These are phyloP conservation scores for Diaporthe batatas DNA, from an alignment of 2,329 filamentous ascomycete species.

Conservation along the genomic window DNA sequence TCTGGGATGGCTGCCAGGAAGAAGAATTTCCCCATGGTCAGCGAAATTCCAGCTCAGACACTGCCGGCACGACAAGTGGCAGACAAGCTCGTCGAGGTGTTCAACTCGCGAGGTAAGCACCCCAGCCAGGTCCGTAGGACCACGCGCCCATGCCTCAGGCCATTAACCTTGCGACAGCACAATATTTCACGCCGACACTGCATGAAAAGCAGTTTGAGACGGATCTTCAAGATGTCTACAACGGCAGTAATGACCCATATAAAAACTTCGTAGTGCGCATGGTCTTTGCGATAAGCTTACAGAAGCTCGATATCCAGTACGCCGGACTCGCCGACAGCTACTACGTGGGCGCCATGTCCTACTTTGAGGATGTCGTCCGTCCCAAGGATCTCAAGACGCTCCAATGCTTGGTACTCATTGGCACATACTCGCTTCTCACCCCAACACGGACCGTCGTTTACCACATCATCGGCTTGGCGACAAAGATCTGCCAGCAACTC, in stretches of 20 bases:
- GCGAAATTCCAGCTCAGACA: constrained; percentile 81
- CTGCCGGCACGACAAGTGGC: constrained; percentile 81
- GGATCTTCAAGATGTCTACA: constrained; percentile 85
- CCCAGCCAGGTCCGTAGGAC: background rate
- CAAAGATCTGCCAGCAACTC: constrained; percentile 89
- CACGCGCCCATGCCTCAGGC: constrained; percentile 42
- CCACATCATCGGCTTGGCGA: constrained; percentile 90
- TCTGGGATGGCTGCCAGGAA: constrained; percentile 71
- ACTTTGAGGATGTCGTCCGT: constrained; percentile 84
- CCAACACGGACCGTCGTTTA: constrained; percentile 94
- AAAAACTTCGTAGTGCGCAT: constrained; percentile 91
- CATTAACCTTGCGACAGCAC: constrained; percentile 67
- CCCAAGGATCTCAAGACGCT: constrained; percentile 92
- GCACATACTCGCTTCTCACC: constrained; percentile 91
- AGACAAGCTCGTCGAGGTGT: constrained; percentile 85
- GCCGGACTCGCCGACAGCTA: constrained; percentile 96
- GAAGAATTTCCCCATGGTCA: constrained; percentile 93
- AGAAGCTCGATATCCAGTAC: constrained; percentile 90
- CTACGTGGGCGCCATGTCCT: constrained; percentile 89
- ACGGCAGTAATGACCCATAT: constrained; percentile 80
- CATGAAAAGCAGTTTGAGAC: constrained; percentile 84
- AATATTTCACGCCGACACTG: constrained; percentile 87
- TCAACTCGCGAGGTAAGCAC: constrained; percentile 81
- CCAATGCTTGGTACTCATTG: constrained; percentile 89
- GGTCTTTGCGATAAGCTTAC: constrained; percentile 94